Percentiles rank a stretch among this genome's conserved stretches.
Evolutionary conservation across 1,284 basidiomycete species (phyloP).

Genomic region (Inonotus hispidus): DNA sequence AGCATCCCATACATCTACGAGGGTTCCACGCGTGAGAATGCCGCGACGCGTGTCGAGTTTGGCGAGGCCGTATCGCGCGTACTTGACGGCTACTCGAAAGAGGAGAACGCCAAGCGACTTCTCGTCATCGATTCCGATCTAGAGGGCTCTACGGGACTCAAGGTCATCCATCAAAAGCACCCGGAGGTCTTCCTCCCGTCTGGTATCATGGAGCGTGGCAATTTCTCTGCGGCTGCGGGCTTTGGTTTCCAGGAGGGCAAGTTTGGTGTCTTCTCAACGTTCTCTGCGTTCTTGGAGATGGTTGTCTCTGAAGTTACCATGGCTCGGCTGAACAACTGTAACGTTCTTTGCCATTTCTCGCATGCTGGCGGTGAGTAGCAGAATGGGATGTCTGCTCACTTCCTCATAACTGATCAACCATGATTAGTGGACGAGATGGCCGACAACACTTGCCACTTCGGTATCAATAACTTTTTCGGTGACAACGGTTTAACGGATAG

Average conservation of each 20-base stretch:
- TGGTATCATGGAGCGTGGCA: conserved; percentile 80
- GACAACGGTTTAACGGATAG: conserved; percentile 80
- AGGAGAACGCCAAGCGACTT: conserved; percentile 73
- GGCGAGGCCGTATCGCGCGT: conserved; percentile 78
- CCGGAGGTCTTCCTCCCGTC: conserved; percentile 81
- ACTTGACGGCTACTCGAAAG: conserved; percentile 66
- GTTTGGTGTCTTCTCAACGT: conserved; percentile 81
- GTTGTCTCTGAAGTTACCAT: conserved; percentile 83
- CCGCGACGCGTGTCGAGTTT: conserved; percentile 76
- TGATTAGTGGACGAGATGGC: conserved; percentile 67
- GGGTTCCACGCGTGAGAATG: conserved; percentile 67
- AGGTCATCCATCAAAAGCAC: conserved; percentile 81
- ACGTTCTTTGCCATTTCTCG: conserved; percentile 82
- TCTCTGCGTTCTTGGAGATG: conserved; percentile 88
- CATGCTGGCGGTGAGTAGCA: conserved; percentile 65
- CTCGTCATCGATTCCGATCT: conserved; percentile 87
- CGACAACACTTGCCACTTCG: conserved; percentile 83
- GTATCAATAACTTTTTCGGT: conserved; percentile 79
- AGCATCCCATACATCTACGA: conserved; percentile 53
- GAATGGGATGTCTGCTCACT: neutral
- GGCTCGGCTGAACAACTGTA: conserved; percentile 82
- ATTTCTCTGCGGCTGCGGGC: conserved; percentile 80
- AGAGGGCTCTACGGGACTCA: conserved; percentile 82
- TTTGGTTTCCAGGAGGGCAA: conserved; percentile 75
- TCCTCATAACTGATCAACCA: conserved; percentile 3